phyloP scores from a whole-genome alignment of 352 stramenopile genomes.

The Phytophthora boehmeriae region DNA sequence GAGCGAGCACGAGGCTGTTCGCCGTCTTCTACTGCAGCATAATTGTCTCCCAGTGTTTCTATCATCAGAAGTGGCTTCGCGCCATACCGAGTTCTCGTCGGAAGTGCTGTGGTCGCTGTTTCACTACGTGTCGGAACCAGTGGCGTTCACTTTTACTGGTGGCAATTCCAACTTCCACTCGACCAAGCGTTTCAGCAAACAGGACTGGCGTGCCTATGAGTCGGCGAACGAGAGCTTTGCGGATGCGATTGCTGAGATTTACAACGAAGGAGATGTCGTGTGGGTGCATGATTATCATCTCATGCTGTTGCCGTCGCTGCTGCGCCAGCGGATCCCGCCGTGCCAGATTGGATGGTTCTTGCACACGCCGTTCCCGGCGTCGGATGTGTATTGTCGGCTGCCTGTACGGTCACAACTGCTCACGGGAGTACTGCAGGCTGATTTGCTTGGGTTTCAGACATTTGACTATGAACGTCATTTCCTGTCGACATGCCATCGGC shows the following conservation, averaged over 20 bases:
- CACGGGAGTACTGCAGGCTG: slow-evolving; percentile 78
- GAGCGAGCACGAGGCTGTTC: slow-evolving; percentile 75
- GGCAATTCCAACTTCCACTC: slow-evolving; percentile 49
- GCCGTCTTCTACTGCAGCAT: slow-evolving; percentile 80
- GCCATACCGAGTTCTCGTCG: slow-evolving; percentile 89
- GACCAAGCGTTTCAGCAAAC: slow-evolving; percentile 85
- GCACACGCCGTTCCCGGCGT: slow-evolving; percentile 89
- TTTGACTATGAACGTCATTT: slow-evolving; percentile 92
- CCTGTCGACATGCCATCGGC: slow-evolving; percentile 78
- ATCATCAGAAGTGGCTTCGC: slow-evolving; percentile 79
- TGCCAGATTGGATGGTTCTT: slow-evolving; percentile 89
- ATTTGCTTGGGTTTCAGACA: slow-evolving; percentile 89
- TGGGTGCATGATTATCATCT: slow-evolving; percentile 93
- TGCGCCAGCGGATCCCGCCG: slow-evolving; percentile 74
- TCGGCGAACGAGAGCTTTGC: slow-evolving; percentile 88
- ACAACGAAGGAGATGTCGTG: slow-evolving; percentile 88
- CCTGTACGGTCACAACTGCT: slow-evolving; percentile 81
- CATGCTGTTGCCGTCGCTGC: slow-evolving; percentile 87
- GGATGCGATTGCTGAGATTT: slow-evolving; percentile 84
- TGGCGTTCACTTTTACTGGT: slow-evolving; percentile 50
- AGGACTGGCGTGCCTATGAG: slow-evolving; percentile 90
- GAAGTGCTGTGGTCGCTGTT: slow-evolving; percentile 93
- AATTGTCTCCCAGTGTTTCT: slow-evolving; percentile 90
- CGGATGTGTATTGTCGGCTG: slow-evolving; percentile 85
- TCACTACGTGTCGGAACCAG: slow-evolving; percentile 87